Evolutionary conservation across 495 filamentous ascomycete genomes (phyloP).

Genomic region (Xylaria bambusicola): DNA sequence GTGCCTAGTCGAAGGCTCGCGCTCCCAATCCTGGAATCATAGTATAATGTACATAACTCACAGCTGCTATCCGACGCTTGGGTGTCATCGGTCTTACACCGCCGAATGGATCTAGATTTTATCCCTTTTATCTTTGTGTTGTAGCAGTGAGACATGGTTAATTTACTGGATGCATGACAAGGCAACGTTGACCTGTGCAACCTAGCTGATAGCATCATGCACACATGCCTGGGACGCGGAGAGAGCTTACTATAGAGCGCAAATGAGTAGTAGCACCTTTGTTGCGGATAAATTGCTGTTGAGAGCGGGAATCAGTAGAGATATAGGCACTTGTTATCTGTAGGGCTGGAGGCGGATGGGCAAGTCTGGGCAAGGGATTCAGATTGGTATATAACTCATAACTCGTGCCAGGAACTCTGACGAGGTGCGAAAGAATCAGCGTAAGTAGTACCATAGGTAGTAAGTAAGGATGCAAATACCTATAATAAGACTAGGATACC

Average conservation of each 20-base stretch:
- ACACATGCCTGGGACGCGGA: not conserved
- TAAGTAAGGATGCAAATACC: not conserved
- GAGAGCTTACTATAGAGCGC: not conserved
- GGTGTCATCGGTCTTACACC: slow-evolving; percentile 6
- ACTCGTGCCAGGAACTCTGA: too few species aligned
- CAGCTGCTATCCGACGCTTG: too few species aligned
- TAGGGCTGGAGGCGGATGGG: not conserved
- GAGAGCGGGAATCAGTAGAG: too few species aligned
- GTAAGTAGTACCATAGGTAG: too few species aligned
- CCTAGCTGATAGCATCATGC: not conserved
- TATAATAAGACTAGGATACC: not conserved
- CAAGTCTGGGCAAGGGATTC: not conserved
- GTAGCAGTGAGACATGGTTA: slow-evolving; percentile 2
- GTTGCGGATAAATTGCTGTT: not conserved
- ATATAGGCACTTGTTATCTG: too few species aligned
- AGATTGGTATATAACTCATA: too few species aligned
- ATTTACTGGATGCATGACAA: not conserved
- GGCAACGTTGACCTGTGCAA: slow-evolving; percentile 1
- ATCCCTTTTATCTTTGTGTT: not conserved
- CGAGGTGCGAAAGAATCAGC: too few species aligned
- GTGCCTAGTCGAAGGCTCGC: too few species aligned
- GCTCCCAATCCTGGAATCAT: slow-evolving; percentile 2
- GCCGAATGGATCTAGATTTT: not conserved
- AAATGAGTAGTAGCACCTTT: not conserved
- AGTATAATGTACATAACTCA: too few species aligned